A percentile compares a stretch with the other conserved stretches of the same genome.
Evolutionary conservation across 768 basidiomycete genomes (phyloP).

Genomic region (Cystofilobasidium bisporidii): DNA sequence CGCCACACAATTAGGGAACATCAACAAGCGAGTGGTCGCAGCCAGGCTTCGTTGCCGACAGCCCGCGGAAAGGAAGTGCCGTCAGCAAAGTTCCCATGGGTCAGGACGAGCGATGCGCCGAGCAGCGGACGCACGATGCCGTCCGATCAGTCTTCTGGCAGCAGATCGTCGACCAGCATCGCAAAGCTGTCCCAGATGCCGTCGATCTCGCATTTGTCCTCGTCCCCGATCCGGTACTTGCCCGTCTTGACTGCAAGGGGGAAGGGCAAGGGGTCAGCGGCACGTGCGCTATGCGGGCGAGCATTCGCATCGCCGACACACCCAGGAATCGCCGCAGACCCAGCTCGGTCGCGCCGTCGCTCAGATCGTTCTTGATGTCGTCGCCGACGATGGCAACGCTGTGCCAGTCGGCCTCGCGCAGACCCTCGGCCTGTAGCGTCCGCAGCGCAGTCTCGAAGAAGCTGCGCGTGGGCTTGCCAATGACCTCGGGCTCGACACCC

Average conservation of each 20-base stretch:
- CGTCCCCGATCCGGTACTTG: conserved; percentile 58
- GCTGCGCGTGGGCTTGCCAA: conserved; percentile 55
- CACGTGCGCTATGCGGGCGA: neutral
- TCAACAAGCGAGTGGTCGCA: too few species aligned
- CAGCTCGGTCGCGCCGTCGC: conserved; percentile 53
- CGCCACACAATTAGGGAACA: too few species aligned
- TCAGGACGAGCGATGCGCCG: too few species aligned
- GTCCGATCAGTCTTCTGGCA: too few species aligned
- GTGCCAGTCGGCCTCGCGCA: conserved; percentile 30
- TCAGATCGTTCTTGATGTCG: conserved; percentile 57
- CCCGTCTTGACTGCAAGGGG: conserved; percentile 51
- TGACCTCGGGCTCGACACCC: conserved; percentile 46
- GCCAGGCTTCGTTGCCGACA: too few species aligned
- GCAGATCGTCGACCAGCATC: conserved; percentile 48
- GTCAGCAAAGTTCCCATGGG: too few species aligned
- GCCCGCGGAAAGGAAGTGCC: too few species aligned
- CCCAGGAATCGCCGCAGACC: conserved; percentile 57
- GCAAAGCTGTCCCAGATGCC: conserved; percentile 51
- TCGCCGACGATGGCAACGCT: conserved; percentile 54
- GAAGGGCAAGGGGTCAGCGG: neutral
- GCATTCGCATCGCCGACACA: conserved; percentile 36
- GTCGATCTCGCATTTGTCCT: conserved; percentile 44
- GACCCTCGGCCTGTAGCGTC: conserved; percentile 40
- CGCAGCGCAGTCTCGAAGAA: conserved; percentile 56
- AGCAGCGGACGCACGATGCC: too few species aligned